Evolutionary conservation across 768 basidiomycete species (phyloP), one percentile per base, ranked within the genome.

Genomic region (Mycena albidolilacea): DNA sequence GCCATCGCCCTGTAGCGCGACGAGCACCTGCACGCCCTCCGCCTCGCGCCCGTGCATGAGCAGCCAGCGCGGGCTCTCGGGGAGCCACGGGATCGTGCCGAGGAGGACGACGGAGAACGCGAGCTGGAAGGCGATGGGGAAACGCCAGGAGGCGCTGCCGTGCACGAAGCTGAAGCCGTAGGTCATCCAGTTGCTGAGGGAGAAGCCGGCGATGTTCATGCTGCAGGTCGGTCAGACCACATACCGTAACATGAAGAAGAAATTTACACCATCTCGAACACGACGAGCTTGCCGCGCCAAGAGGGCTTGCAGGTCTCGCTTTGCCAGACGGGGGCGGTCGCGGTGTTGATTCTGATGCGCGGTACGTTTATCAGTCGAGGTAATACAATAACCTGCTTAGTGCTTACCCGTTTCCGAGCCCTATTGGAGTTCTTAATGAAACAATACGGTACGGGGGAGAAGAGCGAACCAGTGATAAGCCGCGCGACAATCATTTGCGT

Each of bases 161-260:
- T 78, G 64, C 19, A 84, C 73, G 75, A 85, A 88, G 75, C 86
- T 87, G 75, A 87, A 86, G 11, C 86, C 85, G 72, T 88, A 88
- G 0, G 87, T 88, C 85, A 88, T 86, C 87, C 87, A 88, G 70
- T 88, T 87, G 69, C 85, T 87, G 52, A 87, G 74, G 1, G 87
- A 87, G 72, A 88, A 88, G 0, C 86, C 87, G 9, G 85, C 87
- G 50, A 87, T 85, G 71, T 87, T 87, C 85, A 87, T 87, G 44
- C 87, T 87, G 61, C 23, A 30, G 12, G 21, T 30, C 5, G 19
- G 57, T n/a, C 43, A 61, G 44, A n/a, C 38, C 39, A 17, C 9
- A 61, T 38, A 59, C 39, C 14, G 38, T n/a, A 21, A 48, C 41
- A 9, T n/a, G 35, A 37, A 12, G 52, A 39, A 14, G 7, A 0